Evolutionary conservation across 371 early-diverging fungal genomes (phyloP), one percentile per base, ranked within the genome.

Genomic region (Apophysomyces variabilis): DNA sequence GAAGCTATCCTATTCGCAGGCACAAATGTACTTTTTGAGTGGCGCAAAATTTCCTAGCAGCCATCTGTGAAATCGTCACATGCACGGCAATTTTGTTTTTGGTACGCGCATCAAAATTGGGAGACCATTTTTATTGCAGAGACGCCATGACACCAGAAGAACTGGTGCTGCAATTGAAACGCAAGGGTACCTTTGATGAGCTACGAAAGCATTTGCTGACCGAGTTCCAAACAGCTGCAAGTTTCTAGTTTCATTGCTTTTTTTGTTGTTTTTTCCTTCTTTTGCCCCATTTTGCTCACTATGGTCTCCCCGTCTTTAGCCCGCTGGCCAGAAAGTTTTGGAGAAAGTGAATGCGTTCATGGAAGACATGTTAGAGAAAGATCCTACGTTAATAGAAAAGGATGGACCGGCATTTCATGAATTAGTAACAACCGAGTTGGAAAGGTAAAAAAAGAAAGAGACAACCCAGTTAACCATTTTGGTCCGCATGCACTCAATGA

Each of bases 141-240:
- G 16, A 36, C 44, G 4, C 45, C 44, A 79, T 80, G 80, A 73
- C 70, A n/a, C 76, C 78, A 57, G 81, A 80, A 58, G 75, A 80
- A 35, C 60, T 71, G 43, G 78, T 78, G 13, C 63, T 80, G 37
- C 81, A 78, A 57, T 57, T 80, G 11, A 80, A 80, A 26, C 65
- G 61, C 50, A 80, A 80, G 39, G 81, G 81, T 39, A 73, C 76
- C 4, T 80, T 80, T 73, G 81, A 78, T 39, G 71, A 71, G 32
- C 63, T 80, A 35, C 66, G 81, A 54, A 78, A 78, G 45, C 67
- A 68, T 13, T 58, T 78, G 32, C 64, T 78, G 38, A 58, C 70
- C 44, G 78, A 74, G 12, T 80, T 80, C 44, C 78, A 77, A 38
- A 57, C 66, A 14, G 61, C 65, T 18, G 78, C 77, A 70, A 61